Percentiles rank a stretch among this genome's conserved stretches.
These are phyloP conservation scores for Kokia cookei DNA, from an alignment of 441 rosid species.

Conservation along the genomic window DNA sequence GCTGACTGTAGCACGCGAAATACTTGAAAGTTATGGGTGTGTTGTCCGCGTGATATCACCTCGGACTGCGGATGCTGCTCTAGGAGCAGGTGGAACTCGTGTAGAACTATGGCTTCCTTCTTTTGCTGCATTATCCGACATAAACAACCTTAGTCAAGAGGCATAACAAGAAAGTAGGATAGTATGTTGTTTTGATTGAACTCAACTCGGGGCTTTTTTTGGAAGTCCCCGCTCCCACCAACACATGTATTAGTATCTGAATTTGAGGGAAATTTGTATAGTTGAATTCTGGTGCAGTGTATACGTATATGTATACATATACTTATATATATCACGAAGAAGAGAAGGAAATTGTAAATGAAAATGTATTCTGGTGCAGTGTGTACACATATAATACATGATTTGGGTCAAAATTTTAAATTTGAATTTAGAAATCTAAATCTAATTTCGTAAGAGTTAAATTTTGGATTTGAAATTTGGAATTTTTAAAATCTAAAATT, in stretches of 20 bases:
- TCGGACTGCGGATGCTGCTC: slow-evolving; percentile 44
- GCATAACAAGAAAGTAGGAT: slow-evolving; percentile 8
- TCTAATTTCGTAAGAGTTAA: too few relatives aligned
- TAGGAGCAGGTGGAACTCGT: slow-evolving; percentile 82
- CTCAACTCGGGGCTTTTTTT: not conserved
- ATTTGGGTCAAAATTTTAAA: too few relatives aligned
- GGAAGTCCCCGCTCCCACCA: not conserved
- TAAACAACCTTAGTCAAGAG: slow-evolving; percentile 11
- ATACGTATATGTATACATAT: not conserved
- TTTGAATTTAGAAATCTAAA: too few relatives aligned
- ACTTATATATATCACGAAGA: not conserved
- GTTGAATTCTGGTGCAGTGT: not conserved
- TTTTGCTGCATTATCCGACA: slow-evolving; percentile 33
- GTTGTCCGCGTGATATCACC: slow-evolving; percentile 82
- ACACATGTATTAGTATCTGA: not conserved
- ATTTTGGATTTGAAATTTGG: too few relatives aligned
- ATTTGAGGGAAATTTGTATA: not conserved
- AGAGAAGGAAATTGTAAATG: not conserved
- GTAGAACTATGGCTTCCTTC: slow-evolving; percentile 84
- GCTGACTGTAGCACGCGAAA: slow-evolving; percentile 78
- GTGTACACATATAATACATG: not conserved
- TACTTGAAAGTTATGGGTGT: slow-evolving; percentile 83
- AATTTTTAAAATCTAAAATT: too few relatives aligned
- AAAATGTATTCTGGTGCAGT: not conserved
- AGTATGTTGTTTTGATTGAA: not conserved